A percentile compares a stretch with the other conserved stretches of the same genome.
These are phyloP conservation scores for Pseudoperonospora humuli DNA, from an alignment of 352 stramenopile genomes.

Conservation along the genomic window DNA sequence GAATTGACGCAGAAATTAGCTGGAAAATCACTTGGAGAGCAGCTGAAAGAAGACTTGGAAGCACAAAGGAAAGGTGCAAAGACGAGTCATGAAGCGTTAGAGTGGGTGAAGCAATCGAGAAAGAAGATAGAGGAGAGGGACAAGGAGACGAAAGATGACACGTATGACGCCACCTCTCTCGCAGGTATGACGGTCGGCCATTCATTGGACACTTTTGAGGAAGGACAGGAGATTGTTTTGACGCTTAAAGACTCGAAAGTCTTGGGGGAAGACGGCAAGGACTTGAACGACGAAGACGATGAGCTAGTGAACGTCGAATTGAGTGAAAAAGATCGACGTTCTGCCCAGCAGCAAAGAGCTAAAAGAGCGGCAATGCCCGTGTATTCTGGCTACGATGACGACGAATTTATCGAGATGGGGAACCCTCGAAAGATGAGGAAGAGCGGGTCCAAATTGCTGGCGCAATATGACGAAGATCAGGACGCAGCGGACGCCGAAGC, in stretches of 20 bases:
- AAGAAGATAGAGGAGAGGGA: constrained; percentile 10
- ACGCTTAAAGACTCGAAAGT: constrained; percentile 91
- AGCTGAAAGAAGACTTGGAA: constrained; percentile 33
- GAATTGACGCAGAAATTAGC: constrained; percentile 63
- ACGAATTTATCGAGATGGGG: constrained; percentile 92
- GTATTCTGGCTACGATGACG: constrained; percentile 94
- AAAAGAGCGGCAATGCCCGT: constrained; percentile 56
- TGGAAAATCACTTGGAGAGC: constrained; percentile 67
- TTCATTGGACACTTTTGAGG: constrained; percentile 77
- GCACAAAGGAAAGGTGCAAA: constrained; percentile 5
- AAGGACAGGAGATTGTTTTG: constrained; percentile 89
- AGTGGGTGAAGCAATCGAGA: constrained; percentile 66
- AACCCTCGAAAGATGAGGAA: constrained; percentile 30
- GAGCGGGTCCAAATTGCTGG: constrained; percentile 41
- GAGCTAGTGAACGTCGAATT: constrained; percentile 85
- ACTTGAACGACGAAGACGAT: constrained; percentile 70
- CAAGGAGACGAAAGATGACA: constrained; percentile 10
- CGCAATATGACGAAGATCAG: constrained; percentile 87
- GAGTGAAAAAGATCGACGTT: constrained; percentile 54
- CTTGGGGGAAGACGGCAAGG: constrained; percentile 72
- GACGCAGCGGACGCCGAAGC: constrained; percentile 34
- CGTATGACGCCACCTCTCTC: constrained; percentile 69
- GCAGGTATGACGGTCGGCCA: constrained; percentile 89
- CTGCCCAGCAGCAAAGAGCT: constrained; percentile 33
- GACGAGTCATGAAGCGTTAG: constrained; percentile 31